phyloP scores from a whole-genome alignment of 192 early-diverging fungal species.

The Coemansia sp. region DNA sequence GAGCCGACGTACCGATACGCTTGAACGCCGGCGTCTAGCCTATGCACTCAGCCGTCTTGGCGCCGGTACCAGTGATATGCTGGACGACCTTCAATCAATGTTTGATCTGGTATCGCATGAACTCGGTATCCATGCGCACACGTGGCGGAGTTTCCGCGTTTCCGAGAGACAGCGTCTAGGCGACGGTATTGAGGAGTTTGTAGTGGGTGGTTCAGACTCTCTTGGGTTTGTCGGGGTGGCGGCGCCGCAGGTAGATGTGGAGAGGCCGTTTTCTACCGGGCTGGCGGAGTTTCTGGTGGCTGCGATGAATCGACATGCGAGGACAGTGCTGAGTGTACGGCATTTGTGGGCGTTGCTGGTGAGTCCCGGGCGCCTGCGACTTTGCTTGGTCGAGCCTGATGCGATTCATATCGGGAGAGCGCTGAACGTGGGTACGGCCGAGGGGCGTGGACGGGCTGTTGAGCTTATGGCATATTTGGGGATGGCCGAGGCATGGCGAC shows the following conservation, averaged over 20 bases:
- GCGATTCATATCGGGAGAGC: slow-evolving; percentile 33
- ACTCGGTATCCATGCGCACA: too few relatives aligned
- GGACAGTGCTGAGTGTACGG: slow-evolving; percentile 26
- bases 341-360: slow-evolving; percentile 32
- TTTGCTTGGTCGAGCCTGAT: slow-evolving; percentile 46
- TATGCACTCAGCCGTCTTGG: too few relatives aligned
- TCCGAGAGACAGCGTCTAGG: background rate
- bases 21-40: too few relatives aligned
- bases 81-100: background rate
- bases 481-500: slow-evolving; percentile 31
- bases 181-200: slow-evolving; percentile 10
- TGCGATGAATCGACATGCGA: slow-evolving; percentile 34
- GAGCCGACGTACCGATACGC: too few relatives aligned
- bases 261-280: slow-evolving; percentile 41
- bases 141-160: background rate
- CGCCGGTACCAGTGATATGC: too few relatives aligned
- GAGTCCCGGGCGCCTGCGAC: slow-evolving; percentile 23
- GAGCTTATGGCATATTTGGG: slow-evolving; percentile 9
- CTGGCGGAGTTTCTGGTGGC: slow-evolving; percentile 39
- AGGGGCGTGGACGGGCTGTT: slow-evolving; percentile 8
- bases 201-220: background rate
- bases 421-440: slow-evolving; percentile 8
- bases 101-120: background rate
- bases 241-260: slow-evolving; percentile 21
- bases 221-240: slow-evolving; percentile 24